phyloP scores from a whole-genome alignment of 257 asterid genomes.

The Cinchona pubescens region DNA sequence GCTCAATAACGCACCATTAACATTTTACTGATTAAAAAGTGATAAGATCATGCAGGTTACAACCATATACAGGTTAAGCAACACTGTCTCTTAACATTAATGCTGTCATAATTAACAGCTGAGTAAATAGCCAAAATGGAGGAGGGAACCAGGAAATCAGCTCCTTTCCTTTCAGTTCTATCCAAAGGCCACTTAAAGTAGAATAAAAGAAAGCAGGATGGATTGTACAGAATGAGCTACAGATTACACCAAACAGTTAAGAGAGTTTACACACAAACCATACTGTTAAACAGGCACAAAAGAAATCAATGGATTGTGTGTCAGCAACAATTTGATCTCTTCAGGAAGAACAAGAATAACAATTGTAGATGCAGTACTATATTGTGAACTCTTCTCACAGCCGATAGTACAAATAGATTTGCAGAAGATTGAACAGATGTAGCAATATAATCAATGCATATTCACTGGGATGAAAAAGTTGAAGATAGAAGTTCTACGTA shows the following conservation, averaged over 20 bases:
- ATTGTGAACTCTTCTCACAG: not conserved
- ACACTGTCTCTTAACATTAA: too few species aligned
- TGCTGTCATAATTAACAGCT: not conserved
- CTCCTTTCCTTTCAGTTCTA: too few species aligned
- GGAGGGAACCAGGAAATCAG: too few species aligned
- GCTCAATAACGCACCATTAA: not conserved
- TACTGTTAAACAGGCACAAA: not conserved
- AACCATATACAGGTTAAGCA: not conserved
- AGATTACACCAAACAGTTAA: too few species aligned
- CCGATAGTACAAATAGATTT: not conserved
- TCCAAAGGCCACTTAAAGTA: not conserved
- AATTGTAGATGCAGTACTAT: too few species aligned
- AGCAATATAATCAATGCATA: not conserved
- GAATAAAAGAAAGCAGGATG: not conserved
- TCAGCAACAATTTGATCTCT: not conserved
- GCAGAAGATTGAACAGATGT: constrained; percentile 3
- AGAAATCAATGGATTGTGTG: not conserved
- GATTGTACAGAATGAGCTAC: not conserved
- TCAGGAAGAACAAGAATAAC: not conserved
- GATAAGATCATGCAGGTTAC: not conserved
- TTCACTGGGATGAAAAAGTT: constrained; percentile 1
- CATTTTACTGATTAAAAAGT: not conserved
- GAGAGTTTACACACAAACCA: not conserved
- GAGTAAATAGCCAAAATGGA: not conserved
- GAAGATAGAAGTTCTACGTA: constrained; percentile 22